Percentiles rank a stretch among this genome's conserved stretches.
Conservation (phyloP, 1,284 basidiomycete genomes). For the Wolfiporia cocos region DNA sequence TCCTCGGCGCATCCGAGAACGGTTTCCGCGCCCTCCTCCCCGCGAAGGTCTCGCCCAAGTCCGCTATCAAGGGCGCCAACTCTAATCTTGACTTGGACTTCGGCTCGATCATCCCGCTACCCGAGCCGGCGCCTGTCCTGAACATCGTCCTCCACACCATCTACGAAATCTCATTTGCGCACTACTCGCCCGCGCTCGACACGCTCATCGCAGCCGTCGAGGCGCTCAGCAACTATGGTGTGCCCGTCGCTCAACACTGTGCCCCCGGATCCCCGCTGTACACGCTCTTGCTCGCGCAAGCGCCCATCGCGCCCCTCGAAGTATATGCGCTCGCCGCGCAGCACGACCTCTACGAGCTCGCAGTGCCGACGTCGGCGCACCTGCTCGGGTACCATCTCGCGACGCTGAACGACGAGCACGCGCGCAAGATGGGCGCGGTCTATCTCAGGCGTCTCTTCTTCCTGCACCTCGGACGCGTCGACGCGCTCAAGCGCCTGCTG, state of each 20-base stretch:
- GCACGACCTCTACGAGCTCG: slow-evolving; percentile 30
- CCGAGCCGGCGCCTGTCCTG: slow-evolving; percentile 27
- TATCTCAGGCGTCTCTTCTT: slow-evolving; percentile 35
- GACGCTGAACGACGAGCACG: slow-evolving; percentile 29
- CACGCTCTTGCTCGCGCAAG: slow-evolving; percentile 26
- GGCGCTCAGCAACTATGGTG: slow-evolving; percentile 27
- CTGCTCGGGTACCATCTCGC: slow-evolving; percentile 29
- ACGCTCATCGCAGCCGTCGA: slow-evolving; percentile 27
- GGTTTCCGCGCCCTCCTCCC: slow-evolving; percentile 30
- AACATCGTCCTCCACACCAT: slow-evolving; percentile 32
- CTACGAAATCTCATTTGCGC: slow-evolving; percentile 29
- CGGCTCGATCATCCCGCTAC: slow-evolving; percentile 26
- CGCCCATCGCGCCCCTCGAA: slow-evolving; percentile 29
- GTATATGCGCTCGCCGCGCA: slow-evolving; percentile 29
- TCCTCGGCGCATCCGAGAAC: slow-evolving; percentile 32
- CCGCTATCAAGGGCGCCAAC: slow-evolving; percentile 2
- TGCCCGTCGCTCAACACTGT: slow-evolving; percentile 19
- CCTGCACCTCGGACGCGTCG: slow-evolving; percentile 34
- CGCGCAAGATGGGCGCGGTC: slow-evolving; percentile 28
- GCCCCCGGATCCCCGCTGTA: slow-evolving; percentile 24
- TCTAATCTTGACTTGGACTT: slow-evolving; percentile 17
- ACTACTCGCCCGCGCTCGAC: slow-evolving; percentile 27
- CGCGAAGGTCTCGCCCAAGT: slow-evolving; percentile 6
- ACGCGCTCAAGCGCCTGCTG: slow-evolving; percentile 33
- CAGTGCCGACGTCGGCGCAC: slow-evolving; percentile 29